Conservation (phyloP, 352 stramenopile genomes). For the Globisporangium abappressorium region DNA sequence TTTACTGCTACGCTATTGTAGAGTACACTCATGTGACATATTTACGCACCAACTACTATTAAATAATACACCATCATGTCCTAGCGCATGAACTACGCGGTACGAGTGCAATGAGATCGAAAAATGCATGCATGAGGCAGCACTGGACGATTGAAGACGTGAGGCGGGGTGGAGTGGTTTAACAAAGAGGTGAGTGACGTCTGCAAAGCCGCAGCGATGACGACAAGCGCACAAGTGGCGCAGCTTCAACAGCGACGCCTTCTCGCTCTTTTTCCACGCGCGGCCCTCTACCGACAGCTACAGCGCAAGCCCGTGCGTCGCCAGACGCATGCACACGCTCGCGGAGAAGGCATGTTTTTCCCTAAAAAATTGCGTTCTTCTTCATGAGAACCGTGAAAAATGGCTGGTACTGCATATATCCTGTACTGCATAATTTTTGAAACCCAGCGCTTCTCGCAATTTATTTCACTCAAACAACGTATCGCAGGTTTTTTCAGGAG, state of each 20-base stretch:
- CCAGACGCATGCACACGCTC: not conserved
- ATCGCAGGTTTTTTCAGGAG: not conserved
- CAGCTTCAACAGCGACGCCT: slow-evolving; percentile 1
- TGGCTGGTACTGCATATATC: not conserved
- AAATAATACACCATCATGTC: not conserved
- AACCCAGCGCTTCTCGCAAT: not conserved
- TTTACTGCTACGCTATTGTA: not conserved
- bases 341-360: not conserved
- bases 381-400: not conserved
- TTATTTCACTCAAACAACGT: not conserved
- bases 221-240: not conserved
- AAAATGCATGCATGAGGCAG: not conserved
- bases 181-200: not conserved
- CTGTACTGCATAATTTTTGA: not conserved
- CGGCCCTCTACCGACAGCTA: not conserved
- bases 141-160: not conserved
- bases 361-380: not conserved
- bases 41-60: not conserved
- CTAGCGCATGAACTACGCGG: not conserved
- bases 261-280: not conserved
- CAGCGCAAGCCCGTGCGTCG: not conserved
- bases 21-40: not conserved
- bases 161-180: not conserved
- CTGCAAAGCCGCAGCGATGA: not conserved
- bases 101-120: not conserved